Evolutionary conservation across 2,329 filamentous ascomycete species (phyloP).

Genomic region (Ophiostoma australiae): DNA sequence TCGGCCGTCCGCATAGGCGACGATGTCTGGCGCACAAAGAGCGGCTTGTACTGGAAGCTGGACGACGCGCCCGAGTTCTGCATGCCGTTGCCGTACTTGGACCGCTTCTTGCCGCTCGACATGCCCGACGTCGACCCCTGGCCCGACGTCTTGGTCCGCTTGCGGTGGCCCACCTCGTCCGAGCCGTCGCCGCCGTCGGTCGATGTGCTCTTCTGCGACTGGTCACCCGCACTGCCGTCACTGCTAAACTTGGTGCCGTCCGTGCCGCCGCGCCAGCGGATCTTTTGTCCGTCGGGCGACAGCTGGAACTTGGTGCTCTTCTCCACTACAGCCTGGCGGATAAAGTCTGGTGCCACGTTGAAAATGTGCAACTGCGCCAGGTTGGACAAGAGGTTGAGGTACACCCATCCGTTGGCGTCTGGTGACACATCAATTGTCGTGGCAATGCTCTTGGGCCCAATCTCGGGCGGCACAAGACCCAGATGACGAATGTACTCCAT

Average conservation of each 20-base stretch:
- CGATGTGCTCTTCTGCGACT: constrained; percentile 45
- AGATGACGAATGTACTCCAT: constrained; percentile 74
- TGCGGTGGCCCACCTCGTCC: constrained; percentile 41
- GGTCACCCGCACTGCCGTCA: constrained; percentile 50
- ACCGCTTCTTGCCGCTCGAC: constrained; percentile 37
- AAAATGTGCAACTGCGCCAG: constrained; percentile 81
- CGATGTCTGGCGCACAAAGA: constrained; percentile 52
- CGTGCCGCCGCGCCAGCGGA: constrained; percentile 70
- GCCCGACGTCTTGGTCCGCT: constrained; percentile 43
- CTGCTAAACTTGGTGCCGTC: constrained; percentile 62
- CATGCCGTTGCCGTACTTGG: constrained; percentile 33
- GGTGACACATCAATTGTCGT: constrained; percentile 47
- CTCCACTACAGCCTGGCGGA: constrained; percentile 64
- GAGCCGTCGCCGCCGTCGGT: constrained; percentile 46
- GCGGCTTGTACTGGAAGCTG: constrained; percentile 59
- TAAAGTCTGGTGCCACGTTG: constrained; percentile 73
- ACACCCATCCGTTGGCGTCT: constrained; percentile 72
- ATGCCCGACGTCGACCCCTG: constrained; percentile 36
- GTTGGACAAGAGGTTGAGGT: constrained; percentile 72
- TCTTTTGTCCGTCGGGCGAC: constrained; percentile 69
- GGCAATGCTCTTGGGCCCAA: constrained; percentile 42
- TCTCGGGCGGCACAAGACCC: constrained; percentile 58
- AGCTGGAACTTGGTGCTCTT: constrained; percentile 72
- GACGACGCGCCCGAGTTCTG: constrained; percentile 40
- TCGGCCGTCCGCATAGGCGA: constrained; percentile 46